Conservation (phyloP, 352 stramenopile species). For the Peronospora belbahrii region DNA sequence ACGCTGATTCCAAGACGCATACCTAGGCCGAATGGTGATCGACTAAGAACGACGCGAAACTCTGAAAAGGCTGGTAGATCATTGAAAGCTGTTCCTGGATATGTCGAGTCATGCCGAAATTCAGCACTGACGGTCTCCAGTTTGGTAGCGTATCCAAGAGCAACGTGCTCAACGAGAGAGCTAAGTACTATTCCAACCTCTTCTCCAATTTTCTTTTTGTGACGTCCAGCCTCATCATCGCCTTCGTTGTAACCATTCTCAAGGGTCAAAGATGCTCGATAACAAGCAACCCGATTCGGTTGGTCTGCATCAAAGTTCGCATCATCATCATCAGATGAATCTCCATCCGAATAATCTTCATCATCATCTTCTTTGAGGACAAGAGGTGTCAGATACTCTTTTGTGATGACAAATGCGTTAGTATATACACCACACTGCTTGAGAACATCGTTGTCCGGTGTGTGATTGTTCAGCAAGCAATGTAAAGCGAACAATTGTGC, state of each 20-base stretch:
- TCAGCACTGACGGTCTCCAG: slow-evolving; percentile 35
- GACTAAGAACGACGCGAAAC: slow-evolving; percentile 59
- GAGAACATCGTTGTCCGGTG: slow-evolving; percentile 74
- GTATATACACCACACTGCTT: slow-evolving; percentile 82
- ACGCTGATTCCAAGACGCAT: slow-evolving; percentile 73
- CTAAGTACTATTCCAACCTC: slow-evolving; percentile 72
- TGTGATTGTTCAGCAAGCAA: slow-evolving; percentile 83
- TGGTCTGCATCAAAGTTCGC: slow-evolving; percentile 56
- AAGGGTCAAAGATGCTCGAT: slow-evolving; percentile 49
- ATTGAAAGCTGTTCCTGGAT: slow-evolving; percentile 41
- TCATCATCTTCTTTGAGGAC: slow-evolving; percentile 46
- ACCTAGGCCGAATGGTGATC: slow-evolving; percentile 63
- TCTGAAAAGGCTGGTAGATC: slow-evolving; percentile 54
- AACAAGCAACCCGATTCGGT: slow-evolving; percentile 32
- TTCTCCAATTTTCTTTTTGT: slow-evolving; percentile 57
- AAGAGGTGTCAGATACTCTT: slow-evolving; percentile 54
- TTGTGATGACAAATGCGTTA: slow-evolving; percentile 72
- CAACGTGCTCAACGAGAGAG: slow-evolving; percentile 75
- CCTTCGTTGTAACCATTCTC: slow-evolving; percentile 38
- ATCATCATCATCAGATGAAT: slow-evolving; percentile 67
- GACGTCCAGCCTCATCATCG: slow-evolving; percentile 24
- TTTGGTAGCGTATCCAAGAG: slow-evolving; percentile 58
- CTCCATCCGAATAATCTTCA: slow-evolving; percentile 73
- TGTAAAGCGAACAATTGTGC: slow-evolving; percentile 85
- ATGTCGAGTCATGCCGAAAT: slow-evolving; percentile 46